phyloP scores from a whole-genome alignment of 2,329 filamentous ascomycete species.

The Zymoseptoria passerinii region DNA sequence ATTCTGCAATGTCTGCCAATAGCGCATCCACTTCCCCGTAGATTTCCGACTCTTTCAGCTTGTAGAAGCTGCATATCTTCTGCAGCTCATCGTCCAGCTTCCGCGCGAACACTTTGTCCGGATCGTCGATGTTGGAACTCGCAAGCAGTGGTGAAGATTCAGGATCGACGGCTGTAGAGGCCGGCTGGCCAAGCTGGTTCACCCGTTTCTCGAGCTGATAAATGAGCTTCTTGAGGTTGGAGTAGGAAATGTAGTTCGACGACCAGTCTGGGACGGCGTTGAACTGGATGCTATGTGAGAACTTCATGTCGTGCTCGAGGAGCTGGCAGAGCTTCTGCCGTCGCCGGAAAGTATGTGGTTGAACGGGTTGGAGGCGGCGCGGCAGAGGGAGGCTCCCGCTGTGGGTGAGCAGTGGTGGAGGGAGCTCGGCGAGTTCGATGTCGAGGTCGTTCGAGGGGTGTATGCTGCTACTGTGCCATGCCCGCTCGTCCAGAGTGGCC shows the following conservation, averaged over 20 bases:
- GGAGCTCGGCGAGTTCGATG: conserved; percentile 23
- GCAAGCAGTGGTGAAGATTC: conserved; percentile 76
- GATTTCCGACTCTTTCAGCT: conserved; percentile 80
- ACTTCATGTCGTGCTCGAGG: conserved; percentile 90
- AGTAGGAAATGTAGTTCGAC: conserved; percentile 95
- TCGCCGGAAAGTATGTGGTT: conserved; percentile 15
- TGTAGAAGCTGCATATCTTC: conserved; percentile 88
- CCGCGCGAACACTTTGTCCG: conserved; percentile 71
- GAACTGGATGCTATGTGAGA: conserved; percentile 98
- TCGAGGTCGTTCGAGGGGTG: conserved; percentile 6
- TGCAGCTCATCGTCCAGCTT: conserved; percentile 84
- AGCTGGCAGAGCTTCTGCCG: conserved; percentile 60
- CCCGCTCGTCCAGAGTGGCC: background rate
- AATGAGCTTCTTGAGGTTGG: conserved; percentile 97
- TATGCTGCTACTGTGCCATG: conserved; percentile 5
- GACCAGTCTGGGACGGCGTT: conserved; percentile 99
- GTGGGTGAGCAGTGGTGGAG: conserved; percentile 14
- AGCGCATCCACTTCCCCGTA: conserved; percentile 70
- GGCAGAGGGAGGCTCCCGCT: background rate
- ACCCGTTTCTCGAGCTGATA: conserved; percentile 86
- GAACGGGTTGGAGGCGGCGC: conserved; percentile 7
- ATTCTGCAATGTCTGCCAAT: conserved; percentile 63
- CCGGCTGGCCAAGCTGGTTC: conserved; percentile 43
- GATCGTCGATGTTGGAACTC: conserved; percentile 50
- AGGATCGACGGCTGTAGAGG: conserved; percentile 49